phyloP scores from a whole-genome alignment of 768 basidiomycete genomes.

The Cubamyces lactineus region DNA sequence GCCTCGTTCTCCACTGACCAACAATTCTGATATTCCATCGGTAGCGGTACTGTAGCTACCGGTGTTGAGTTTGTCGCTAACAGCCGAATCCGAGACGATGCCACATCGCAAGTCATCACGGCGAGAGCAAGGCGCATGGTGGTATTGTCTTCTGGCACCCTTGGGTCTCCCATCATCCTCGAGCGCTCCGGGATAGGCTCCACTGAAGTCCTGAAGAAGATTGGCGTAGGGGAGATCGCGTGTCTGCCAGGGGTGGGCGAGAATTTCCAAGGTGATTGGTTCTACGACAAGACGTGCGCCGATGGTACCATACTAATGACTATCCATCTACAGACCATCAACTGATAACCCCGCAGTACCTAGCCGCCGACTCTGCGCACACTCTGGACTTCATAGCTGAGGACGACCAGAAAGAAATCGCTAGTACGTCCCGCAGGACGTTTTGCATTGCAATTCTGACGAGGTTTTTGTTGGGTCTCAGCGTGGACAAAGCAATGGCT shows the following conservation, averaged over 20 bases:
- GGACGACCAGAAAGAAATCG: slow-evolving; percentile 40
- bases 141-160: slow-evolving; percentile 44
- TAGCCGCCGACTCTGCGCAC: slow-evolving; percentile 47
- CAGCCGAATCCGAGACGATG: slow-evolving; percentile 28
- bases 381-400: slow-evolving; percentile 54
- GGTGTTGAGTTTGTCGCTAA: slow-evolving; percentile 44
- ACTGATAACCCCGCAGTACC: slow-evolving; percentile 37
- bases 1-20: too few relatives aligned
- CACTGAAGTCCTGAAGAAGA: slow-evolving; percentile 34
- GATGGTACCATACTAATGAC: not conserved
- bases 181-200: slow-evolving; percentile 55
- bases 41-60: slow-evolving; percentile 40
- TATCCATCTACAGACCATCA: slow-evolving; percentile 36
- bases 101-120: not conserved
- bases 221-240: slow-evolving; percentile 37
- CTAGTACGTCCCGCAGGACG: slow-evolving; percentile 38
- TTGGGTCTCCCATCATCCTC: slow-evolving; percentile 54
- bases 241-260: slow-evolving; percentile 49
- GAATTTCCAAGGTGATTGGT: slow-evolving; percentile 37
- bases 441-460: not conserved
- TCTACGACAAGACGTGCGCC: too few relatives aligned
- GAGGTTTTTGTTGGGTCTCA: slow-evolving; percentile 7
- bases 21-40: too few relatives aligned
- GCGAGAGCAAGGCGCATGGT: slow-evolving; percentile 41
- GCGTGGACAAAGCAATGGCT: slow-evolving; percentile 41